Evolutionary conservation across 179 eudicot species (phyloP).

Genomic region (Pouteria campechiana): DNA sequence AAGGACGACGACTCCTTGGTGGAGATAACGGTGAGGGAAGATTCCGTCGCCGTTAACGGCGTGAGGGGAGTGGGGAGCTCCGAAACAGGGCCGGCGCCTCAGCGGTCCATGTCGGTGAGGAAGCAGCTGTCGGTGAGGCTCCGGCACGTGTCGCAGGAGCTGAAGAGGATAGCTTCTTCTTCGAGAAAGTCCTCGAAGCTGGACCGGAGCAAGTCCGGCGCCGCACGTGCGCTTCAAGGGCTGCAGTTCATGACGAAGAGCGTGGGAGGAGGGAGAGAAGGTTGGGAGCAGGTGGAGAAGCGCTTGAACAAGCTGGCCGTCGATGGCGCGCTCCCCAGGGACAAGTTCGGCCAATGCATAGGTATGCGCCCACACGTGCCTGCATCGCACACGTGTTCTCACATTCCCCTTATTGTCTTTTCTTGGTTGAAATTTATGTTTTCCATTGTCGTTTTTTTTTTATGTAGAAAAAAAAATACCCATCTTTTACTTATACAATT

Average conservation of each 20-base stretch:
- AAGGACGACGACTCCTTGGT: conserved; percentile 20
- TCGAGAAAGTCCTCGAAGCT: conserved; percentile 17
- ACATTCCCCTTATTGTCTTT: background rate
- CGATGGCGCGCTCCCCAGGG: conserved; percentile 3
- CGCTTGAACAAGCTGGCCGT: conserved; percentile 7
- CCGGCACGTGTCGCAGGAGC: conserved; percentile 9
- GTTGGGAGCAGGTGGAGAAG: conserved; percentile 9
- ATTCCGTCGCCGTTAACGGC: conserved; percentile 35
- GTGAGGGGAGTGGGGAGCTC: conserved; percentile 34
- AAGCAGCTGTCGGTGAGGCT: too few relatives aligned
- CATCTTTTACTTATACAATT: too few relatives aligned
- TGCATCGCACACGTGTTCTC: background rate
- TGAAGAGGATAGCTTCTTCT: conserved; percentile 3
- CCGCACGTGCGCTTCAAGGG: conserved; percentile 23
- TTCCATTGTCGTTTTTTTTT: background rate
- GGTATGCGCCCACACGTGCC: background rate
- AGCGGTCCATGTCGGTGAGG: too few relatives aligned
- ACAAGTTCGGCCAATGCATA: conserved; percentile 9
- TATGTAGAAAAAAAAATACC: too few relatives aligned
- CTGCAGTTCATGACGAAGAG: conserved; percentile 8
- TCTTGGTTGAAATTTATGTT: background rate
- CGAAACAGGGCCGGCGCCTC: too few relatives aligned
- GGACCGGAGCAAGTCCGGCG: conserved; percentile 48
- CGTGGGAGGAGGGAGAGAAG: conserved; percentile 6
- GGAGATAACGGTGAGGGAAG: conserved; percentile 46